Evolutionary conservation across 1,139 yeast species (phyloP), one percentile per base, ranked within the genome.

Genomic region (Scheffersomyces illinoinensis): DNA sequence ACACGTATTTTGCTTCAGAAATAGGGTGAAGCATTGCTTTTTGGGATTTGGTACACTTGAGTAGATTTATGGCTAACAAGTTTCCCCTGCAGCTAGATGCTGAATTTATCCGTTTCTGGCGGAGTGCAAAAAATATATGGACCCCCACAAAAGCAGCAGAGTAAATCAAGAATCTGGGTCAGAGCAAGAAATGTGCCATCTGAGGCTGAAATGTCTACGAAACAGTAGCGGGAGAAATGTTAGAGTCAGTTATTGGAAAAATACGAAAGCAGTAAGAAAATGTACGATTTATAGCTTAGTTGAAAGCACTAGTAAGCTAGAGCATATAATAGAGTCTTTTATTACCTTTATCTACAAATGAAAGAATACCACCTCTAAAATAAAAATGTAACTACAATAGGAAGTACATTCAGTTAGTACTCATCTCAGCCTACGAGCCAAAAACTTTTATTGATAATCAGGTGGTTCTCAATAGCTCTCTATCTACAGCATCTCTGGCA

Each of bases 401-500:
- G 43, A 12, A 33, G 17, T 33, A 33, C 10, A 33, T 5, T 33
- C 33, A 17, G 17, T 33, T 33, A 10, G 43, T 2, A 33, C 17
- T 33, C 43, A 12, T 12, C 17, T 14, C 17, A 10, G 12, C 14
- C 43, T 33, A 33, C 17, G 43, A 33, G 17, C 43, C 43, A 33
- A 33, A 17, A 33, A 12, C 43, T 33, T 12, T 33, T 33, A 12
- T 33, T 33, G 43, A 33, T 33, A 33, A 33, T 33, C 43, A 33
- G 43, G 43, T 33, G 43, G 43, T 65, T 47, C 59, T 58, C 52
- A 73, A 62, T 52, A 75, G 59, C 55, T 68, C 75, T 18, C 71
- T 74, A 64, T 79, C 84, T 56, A 67, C 64, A 53, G 69, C 68
- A 64, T 78, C 83, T 53, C 66, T 66, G 47, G 59, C 61, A 2